Evolutionary conservation across 805 yeast species (phyloP).

Genomic region (Suhomyces sp.): DNA sequence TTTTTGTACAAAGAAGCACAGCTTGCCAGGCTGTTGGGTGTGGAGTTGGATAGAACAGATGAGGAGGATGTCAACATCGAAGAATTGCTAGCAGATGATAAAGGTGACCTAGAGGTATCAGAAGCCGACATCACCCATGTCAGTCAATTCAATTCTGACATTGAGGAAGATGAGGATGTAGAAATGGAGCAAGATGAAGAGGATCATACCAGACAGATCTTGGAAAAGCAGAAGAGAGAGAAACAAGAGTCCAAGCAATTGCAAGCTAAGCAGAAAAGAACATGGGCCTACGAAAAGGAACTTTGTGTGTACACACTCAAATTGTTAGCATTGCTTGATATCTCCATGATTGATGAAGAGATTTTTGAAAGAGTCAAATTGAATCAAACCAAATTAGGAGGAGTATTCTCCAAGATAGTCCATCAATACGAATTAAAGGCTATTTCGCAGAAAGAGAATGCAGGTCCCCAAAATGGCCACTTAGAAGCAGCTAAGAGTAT

Average conservation of each 20-base stretch:
- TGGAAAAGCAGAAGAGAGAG: conserved; percentile 2
- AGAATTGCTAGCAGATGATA: conserved; percentile 14
- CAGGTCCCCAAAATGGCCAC: not conserved
- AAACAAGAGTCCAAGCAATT: not conserved
- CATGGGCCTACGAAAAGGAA: conserved; percentile 40
- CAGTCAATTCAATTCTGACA: conserved; percentile 13
- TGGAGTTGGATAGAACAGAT: conserved; percentile 49
- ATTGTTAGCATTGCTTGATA: conserved; percentile 31
- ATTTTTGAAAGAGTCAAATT: conserved; percentile 32
- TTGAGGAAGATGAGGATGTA: conserved; percentile 5
- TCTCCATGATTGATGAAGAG: conserved; percentile 27
- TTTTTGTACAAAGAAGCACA: conserved; percentile 51
- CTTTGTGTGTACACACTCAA: conserved; percentile 43
- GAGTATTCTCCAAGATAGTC: conserved; percentile 23
- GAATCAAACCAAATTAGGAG: conserved; percentile 36
- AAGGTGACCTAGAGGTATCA: conserved; percentile 9
- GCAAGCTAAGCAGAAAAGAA: conserved; percentile 2
- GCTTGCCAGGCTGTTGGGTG: conserved; percentile 33
- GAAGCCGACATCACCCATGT: conserved; percentile 1
- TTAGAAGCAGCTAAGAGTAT: not conserved
- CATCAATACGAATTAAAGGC: conserved; percentile 13
- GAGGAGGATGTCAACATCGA: conserved; percentile 48
- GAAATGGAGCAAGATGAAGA: not conserved
- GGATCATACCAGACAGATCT: conserved; percentile 3
- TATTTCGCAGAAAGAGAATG: not conserved